These are phyloP conservation scores for Colletotrichum horii DNA, from an alignment of 2,329 filamentous ascomycete species.

Conservation along the genomic window DNA sequence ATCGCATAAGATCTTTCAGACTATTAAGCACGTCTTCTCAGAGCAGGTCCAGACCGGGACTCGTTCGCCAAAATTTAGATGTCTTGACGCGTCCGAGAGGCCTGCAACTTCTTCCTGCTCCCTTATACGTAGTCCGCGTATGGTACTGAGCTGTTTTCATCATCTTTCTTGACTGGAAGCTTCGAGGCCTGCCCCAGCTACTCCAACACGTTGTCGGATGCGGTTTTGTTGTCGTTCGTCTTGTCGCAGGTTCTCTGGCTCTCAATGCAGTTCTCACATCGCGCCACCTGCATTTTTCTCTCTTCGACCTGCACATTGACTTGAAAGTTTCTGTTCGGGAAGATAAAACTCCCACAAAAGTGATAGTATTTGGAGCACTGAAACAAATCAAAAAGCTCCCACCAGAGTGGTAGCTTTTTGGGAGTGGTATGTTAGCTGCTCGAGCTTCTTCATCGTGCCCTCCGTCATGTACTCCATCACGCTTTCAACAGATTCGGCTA, in stretches of 20 bases:
- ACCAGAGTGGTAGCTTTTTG: too few relatives aligned
- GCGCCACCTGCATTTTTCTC: background rate
- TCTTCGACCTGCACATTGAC: background rate
- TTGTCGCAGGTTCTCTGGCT: background rate
- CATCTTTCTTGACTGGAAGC: background rate
- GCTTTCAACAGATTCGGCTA: background rate
- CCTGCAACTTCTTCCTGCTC: background rate
- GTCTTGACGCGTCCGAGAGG: background rate
- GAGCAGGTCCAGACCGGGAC: background rate
- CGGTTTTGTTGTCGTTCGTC: background rate
- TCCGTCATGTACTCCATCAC: too few relatives aligned
- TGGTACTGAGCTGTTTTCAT: background rate
- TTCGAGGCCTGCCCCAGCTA: background rate
- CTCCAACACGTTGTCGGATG: background rate
- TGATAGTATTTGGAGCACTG: too few relatives aligned
- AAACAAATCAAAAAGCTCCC: too few relatives aligned
- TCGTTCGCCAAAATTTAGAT: background rate
- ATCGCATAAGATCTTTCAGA: too few relatives aligned
- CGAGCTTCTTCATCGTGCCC: too few relatives aligned
- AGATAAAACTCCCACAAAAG: background rate
- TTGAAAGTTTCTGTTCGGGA: background rate
- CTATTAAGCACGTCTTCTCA: background rate
- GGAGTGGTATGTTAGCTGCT: too few relatives aligned
- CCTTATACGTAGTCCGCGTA: background rate
- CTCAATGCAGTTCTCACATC: background rate